Evolutionary conservation across 805 yeast species (phyloP).

Genomic region (Kazachstania taianensis): DNA sequence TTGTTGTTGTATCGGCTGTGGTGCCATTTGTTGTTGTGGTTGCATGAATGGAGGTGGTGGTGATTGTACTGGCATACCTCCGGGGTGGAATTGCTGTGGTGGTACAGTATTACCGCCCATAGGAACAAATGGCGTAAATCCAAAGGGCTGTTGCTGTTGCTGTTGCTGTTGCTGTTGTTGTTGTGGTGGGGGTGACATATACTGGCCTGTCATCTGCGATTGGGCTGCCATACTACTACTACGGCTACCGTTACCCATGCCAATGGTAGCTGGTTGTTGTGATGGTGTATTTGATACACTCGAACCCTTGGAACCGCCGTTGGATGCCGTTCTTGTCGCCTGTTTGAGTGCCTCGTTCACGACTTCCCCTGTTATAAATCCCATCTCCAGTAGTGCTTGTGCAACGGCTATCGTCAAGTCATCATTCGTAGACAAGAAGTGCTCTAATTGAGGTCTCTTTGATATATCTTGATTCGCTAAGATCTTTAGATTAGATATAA

Average conservation of each 20-base stretch:
- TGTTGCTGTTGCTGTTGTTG: constrained; percentile 12
- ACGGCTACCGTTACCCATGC: constrained; percentile 5
- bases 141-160: constrained; percentile 5
- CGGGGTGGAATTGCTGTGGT: too few species aligned
- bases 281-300: constrained; percentile 5
- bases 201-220: constrained; percentile 1
- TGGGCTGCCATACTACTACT: background rate
- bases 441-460: constrained; percentile 39
- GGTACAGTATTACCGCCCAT: too few species aligned
- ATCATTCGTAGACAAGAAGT: constrained; percentile 42
- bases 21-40: constrained; percentile 8
- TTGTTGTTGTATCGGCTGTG: constrained; percentile 6
- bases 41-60: constrained; percentile 1
- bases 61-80: too few species aligned
- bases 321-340: background rate
- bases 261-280: constrained; percentile 3
- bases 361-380: constrained; percentile 59
- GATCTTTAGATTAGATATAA: constrained; percentile 55
- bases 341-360: constrained; percentile 41
- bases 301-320: background rate
- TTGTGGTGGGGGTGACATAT: constrained; percentile 1
- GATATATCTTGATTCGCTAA: constrained; percentile 41
- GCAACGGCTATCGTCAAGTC: constrained; percentile 57
- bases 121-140: constrained; percentile 10
- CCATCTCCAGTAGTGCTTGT: constrained; percentile 69